These are phyloP conservation scores for Xylaria longipes DNA, from an alignment of 495 filamentous ascomycete species.

Conservation along the genomic window DNA sequence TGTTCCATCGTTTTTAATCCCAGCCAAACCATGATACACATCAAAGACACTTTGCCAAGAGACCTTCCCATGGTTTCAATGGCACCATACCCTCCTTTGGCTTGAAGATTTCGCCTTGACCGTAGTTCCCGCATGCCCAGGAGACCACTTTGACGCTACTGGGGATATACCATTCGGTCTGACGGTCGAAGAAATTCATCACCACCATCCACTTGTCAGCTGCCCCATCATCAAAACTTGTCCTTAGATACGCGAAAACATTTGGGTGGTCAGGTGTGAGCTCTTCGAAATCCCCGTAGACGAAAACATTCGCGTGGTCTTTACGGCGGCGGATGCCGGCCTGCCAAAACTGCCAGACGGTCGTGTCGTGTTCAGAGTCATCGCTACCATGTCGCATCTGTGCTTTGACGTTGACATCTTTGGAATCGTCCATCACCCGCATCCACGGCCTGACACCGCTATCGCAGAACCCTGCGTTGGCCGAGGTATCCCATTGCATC, in stretches of 20 bases:
- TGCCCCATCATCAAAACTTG: conserved; percentile 7
- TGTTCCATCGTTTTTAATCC: no score
- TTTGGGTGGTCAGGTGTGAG: conserved; percentile 31
- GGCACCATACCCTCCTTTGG: conserved; percentile 29
- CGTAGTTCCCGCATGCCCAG: conserved; percentile 32
- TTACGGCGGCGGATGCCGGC: conserved; percentile 52
- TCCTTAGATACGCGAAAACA: conserved; percentile 40
- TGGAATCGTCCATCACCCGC: conserved; percentile 54
- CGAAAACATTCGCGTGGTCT: conserved; percentile 60
- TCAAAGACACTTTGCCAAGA: conserved; percentile 30
- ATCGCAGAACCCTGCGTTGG: conserved; percentile 60
- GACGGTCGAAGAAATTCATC: conserved; percentile 36
- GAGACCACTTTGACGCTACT: conserved; percentile 11
- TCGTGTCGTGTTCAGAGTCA: conserved; percentile 35
- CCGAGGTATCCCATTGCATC: conserved; percentile 64
- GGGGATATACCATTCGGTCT: conserved; percentile 34
- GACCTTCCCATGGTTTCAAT: conserved; percentile 36
- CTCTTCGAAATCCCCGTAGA: conserved; percentile 64
- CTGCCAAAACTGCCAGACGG: conserved; percentile 57
- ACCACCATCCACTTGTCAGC: conserved; percentile 38
- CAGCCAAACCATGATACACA: no score
- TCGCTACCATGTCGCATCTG: conserved; percentile 39
- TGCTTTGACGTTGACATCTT: conserved; percentile 50
- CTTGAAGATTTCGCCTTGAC: conserved; percentile 25
- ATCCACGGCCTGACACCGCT: conserved; percentile 55